These are phyloP conservation scores for Talaromyces wortmannii DNA, from an alignment of 495 filamentous ascomycete species.

Conservation along the genomic window DNA sequence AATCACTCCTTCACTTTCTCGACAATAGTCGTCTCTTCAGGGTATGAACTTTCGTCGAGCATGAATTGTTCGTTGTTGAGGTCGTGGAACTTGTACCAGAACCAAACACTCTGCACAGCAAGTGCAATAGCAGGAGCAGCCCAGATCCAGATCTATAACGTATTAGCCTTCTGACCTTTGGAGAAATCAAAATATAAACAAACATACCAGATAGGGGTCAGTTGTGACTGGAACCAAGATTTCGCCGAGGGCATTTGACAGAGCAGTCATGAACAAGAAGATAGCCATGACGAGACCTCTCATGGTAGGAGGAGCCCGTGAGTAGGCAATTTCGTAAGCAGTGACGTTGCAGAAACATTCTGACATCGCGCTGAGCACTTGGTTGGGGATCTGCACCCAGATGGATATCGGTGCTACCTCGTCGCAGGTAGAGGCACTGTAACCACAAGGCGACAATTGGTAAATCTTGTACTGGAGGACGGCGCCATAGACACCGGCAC, in stretches of 20 bases:
- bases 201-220: conserved; percentile 45
- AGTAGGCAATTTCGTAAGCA: conserved; percentile 66
- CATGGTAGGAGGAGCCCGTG: conserved; percentile 63
- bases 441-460: conserved; percentile 42
- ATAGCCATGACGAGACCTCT: conserved; percentile 60
- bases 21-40: conserved; percentile 6
- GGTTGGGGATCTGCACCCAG: conserved; percentile 44
- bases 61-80: conserved; percentile 41
- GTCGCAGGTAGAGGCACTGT: conserved; percentile 36
- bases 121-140: conserved; percentile 41
- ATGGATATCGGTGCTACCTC: conserved; percentile 43
- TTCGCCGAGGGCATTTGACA: conserved; percentile 42
- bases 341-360: conserved; percentile 68
- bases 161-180: not conserved
- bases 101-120: conserved; percentile 38
- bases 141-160: conserved; percentile 41
- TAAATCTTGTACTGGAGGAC: conserved; percentile 62
- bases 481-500: conserved; percentile 52
- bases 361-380: conserved; percentile 53
- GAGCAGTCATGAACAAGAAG: conserved; percentile 54
- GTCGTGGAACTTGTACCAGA: conserved; percentile 37
- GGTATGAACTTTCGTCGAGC: conserved; percentile 14
- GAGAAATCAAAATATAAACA: not conserved
- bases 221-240: conserved; percentile 53
- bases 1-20: not conserved